Base-by-base conservation (phyloP, 805 yeast species). In the Zygosaccharomyces bisporus region DNA sequence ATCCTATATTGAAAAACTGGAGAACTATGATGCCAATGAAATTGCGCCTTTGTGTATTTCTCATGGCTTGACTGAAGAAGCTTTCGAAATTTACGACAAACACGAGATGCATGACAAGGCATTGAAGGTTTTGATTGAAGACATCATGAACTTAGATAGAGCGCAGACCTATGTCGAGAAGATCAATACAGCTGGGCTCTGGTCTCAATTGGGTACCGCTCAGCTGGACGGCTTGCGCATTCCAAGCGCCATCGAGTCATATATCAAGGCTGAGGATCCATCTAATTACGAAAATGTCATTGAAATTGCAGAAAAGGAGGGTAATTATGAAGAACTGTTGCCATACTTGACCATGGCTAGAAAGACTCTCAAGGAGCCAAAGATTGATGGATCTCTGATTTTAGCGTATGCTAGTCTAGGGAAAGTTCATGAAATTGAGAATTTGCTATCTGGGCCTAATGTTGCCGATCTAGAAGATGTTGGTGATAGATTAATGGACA, bases 121-220 rank as follows among this genome's bases (percentile, higher is more conserved):
- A 24, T 75, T 93, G 76, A 81, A 78, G 53, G 98, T 93, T 13
- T 74, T 93, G 59, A 91, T 88, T 48, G 99, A 91, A 57, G 93
- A 93, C 59, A 74, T 93, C 54, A 77, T 91, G 85, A 87, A 96
- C 3, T 79, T 93, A 47, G 99, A 93, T 68, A 83, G 98, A 64
- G 99, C 95, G 61, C 91, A 84, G 60, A 80, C 81, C 46, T 93
- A 86, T 61, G 97, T 95, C 52, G 97, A 90, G 60, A 86, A 86
- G 69, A 73, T 87, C 52, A 90, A 90, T 59, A 74, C 77, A 25
- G 80, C 95, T 8, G 95, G 84, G 55, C 74, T 91, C 53, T 93
- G 98, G 98, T 83, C 86, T 58, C 95, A 88, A 66, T 77, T 93
- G 46, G 99, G 97, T 76, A 79, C 82, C 64, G 97, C 99, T 45